phyloP scores from a whole-genome alignment of 306 rosid genomes.

The Cucumis cinereus region DNA sequence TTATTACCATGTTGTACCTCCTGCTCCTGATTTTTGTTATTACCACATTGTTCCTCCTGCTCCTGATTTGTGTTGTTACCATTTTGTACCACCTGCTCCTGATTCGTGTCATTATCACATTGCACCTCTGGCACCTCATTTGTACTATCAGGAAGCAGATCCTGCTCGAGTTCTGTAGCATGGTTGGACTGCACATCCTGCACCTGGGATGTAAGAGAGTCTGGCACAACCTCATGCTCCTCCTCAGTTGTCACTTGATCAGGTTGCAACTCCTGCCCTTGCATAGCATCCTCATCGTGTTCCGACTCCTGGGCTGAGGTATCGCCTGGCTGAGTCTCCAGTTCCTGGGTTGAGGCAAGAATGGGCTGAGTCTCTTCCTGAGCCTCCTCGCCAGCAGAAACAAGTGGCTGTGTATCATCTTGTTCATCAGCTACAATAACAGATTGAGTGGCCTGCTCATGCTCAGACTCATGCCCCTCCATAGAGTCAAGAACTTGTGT shows the following conservation, averaged over 20 bases:
- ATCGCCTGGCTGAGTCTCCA: not conserved
- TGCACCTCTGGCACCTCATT: not conserved
- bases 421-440: not conserved
- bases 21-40: not conserved
- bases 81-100: not conserved
- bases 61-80: not conserved
- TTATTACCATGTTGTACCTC: not conserved
- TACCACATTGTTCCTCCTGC: not conserved
- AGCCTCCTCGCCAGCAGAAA: not conserved
- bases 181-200: not conserved
- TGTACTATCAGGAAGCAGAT: not conserved
- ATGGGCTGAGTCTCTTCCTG: not conserved
- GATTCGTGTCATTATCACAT: not conserved
- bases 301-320: constrained; percentile 2
- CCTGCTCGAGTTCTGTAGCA: constrained; percentile 1
- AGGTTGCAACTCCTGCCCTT: constrained; percentile 3
- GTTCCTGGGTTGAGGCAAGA: not conserved
- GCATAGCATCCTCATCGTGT: not conserved
- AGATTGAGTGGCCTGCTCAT: constrained; percentile 1
- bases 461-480: not conserved
- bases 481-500: not conserved
- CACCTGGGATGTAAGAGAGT: not conserved
- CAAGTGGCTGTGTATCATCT: not conserved
- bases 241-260: not conserved
- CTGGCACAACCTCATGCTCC: constrained; percentile 7